Base-by-base conservation (phyloP, 352 stramenopile genomes). In the Aphanomyces astaci region DNA sequence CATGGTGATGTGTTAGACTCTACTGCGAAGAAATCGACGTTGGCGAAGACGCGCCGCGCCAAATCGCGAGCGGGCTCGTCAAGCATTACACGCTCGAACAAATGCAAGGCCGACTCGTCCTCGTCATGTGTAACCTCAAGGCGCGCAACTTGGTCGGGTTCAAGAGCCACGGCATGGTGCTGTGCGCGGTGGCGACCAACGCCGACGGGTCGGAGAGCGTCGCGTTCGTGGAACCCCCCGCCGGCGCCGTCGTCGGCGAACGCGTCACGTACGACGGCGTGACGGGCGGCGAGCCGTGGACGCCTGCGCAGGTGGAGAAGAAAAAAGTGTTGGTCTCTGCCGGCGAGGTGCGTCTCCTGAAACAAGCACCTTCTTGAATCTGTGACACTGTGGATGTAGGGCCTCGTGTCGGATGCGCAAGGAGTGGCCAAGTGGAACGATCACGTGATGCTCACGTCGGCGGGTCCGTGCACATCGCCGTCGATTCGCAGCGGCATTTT, bases 1-100 rank as follows among this genome's bases (percentile, higher is more conserved):
- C 10, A 24, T n/a, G n/a, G n/a, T n/a, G n/a, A n/a, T n/a, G 17
- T n/a, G 4, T 30, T 53, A 88, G 80, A 66, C 79, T 97, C 36
- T 96, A 94, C 75, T 96, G 89, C 62, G 90, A 97, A 72, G 80
- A 96, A 72, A 96, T 97, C 33, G 88, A 96, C 70, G 88, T 97
- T 59, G 88, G 89, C 31, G 88, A 96, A 74, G 86, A 92, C 39
- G 78, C 73, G 64, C 86, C 87, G 43, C 84, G 90, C 27, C 80
- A 90, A 66, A 96, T 97, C 71, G 89, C 87, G 19, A 92, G 82
- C 60, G 87, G 87, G 1, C 75, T 95, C n/a, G 82, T 92, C 71
- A 72, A 85, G 70, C 84, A 95, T 72, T 95, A 94, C 82, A 83
- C 82, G 70, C 75, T 94, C 4, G 87, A 94, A 70, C 73, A 94